A percentile compares a stretch with the other conserved stretches of the same genome.
phyloP scores from a whole-genome alignment of 176 grass and related monocot genomes.

The Lolium multiflorum region DNA sequence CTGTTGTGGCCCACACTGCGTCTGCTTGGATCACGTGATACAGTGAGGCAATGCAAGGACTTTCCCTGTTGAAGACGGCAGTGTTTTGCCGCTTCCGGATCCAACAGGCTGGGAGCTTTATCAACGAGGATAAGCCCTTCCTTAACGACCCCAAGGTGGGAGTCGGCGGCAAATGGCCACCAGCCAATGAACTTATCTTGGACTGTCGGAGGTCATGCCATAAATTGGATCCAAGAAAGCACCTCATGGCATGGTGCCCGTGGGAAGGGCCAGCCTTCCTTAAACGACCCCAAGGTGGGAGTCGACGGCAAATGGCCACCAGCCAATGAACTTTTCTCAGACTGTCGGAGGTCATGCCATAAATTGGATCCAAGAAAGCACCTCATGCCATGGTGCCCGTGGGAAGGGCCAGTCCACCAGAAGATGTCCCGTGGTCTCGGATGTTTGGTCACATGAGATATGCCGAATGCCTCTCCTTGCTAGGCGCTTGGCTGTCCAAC shows the following conservation, averaged over 20 bases:
- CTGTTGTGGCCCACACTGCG: not conserved
- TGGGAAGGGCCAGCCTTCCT: not conserved
- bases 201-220: not conserved
- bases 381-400: not conserved
- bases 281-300: not conserved
- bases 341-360: not conserved
- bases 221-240: no score
- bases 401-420: not conserved
- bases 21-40: not conserved
- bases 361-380: not conserved
- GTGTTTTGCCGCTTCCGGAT: not conserved
- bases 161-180: not conserved
- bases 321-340: not conserved
- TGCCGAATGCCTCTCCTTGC: not conserved
- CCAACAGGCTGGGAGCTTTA: not conserved
- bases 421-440: not conserved
- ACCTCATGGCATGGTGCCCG: no score
- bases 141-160: not conserved
- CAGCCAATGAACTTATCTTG: not conserved
- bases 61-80: slow-evolving; percentile 1
- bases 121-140: not conserved
- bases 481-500: not conserved
- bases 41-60: not conserved
- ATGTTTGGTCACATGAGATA: not conserved
- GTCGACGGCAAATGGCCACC: not conserved